phyloP scores from a whole-genome alignment of 2,329 filamentous ascomycete genomes.

The Emericellopsis atlantica region DNA sequence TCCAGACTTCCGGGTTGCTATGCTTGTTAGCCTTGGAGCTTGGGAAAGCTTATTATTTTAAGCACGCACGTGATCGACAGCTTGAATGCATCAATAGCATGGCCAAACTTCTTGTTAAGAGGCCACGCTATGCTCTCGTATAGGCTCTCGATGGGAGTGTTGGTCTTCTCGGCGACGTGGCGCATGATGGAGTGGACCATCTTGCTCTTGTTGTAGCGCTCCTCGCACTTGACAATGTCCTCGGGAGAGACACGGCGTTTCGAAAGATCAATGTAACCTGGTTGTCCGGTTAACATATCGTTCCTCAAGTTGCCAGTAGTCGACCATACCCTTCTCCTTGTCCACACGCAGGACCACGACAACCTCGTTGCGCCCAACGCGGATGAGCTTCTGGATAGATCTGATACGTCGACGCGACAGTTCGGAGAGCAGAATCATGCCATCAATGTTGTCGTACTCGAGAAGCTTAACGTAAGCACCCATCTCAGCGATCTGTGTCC shows the following conservation, averaged over 20 bases:
- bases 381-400: conserved; percentile 97
- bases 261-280: conserved; percentile 89
- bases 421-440: conserved; percentile 98
- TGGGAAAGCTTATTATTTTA: neutral
- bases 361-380: conserved; percentile 95
- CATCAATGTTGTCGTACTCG: conserved; percentile 99
- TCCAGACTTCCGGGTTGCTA: conserved; percentile 92
- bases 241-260: conserved; percentile 97
- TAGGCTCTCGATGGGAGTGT: conserved; percentile 82
- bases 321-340: conserved; percentile 78
- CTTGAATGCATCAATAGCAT: conserved; percentile 97
- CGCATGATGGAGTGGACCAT: conserved; percentile 99
- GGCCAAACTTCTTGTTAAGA: conserved; percentile 92
- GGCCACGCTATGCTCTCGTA: conserved; percentile 97
- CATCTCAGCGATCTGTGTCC: conserved; percentile 86
- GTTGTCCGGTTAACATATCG: neutral
- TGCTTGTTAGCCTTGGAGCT: conserved; percentile 6
- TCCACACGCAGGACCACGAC: conserved; percentile 97
- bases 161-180: conserved; percentile 95
- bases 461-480: conserved; percentile 98
- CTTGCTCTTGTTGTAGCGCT: conserved; percentile 99
- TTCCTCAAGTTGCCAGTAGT: conserved; percentile 1
- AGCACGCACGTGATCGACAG: conserved; percentile 79
- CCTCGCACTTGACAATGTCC: conserved; percentile 96
- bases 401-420: conserved; percentile 95